Base-by-base conservation (phyloP, 139 green algal genomes). In the Eudorina sp. region DNA sequence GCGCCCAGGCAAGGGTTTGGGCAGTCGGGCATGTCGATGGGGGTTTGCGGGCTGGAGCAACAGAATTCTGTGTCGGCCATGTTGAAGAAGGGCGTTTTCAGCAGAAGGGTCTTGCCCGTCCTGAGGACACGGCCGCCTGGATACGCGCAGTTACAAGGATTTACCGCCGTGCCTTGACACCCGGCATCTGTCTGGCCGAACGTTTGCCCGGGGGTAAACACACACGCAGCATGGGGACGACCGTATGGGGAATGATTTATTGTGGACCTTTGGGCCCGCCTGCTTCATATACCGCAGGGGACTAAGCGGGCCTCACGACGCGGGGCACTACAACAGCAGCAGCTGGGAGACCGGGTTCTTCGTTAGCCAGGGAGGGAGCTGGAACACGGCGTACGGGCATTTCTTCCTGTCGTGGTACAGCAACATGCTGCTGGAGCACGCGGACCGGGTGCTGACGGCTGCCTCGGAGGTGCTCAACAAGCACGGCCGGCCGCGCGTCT, bases 401-500 rank as follows among this genome's bases (percentile, higher is more conserved):
- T 99, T 99, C 90, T 99, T 99, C 90, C 91, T 99, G 38, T 83
- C 72, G 31, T 99, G 98, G 98, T 99, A 99, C 94, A 95, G 90
- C 25, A 92, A 91, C 0, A 82, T 96, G 90, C 94, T 99, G 76
- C 84, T 98, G 34, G 38, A 91, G 75, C 98, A 99, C 84, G 97
- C 94, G 13, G 93, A 99, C 82, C 86, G 93, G 5, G 86, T 99
- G 48, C 94, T 99, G 31, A 89, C 85, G 1, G 92, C 90, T 3
- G 96, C 94, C 11, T 53, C 88, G 0, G 74, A 92, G 23, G 92
- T 95, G 72, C 86, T 98, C 48, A 92, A 91, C n/a, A 92, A 92
- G 81, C 91, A 88, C 6, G 94, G 94, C 23, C 77, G 93, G 53
- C 96, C 95, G 23, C 91, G 95, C 14, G 48, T 91, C 43, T 93